A percentile compares a stretch with the other conserved stretches of the same genome.
These are phyloP conservation scores for Austroboletus festivus DNA, from an alignment of 768 basidiomycete species.

Conservation along the genomic window DNA sequence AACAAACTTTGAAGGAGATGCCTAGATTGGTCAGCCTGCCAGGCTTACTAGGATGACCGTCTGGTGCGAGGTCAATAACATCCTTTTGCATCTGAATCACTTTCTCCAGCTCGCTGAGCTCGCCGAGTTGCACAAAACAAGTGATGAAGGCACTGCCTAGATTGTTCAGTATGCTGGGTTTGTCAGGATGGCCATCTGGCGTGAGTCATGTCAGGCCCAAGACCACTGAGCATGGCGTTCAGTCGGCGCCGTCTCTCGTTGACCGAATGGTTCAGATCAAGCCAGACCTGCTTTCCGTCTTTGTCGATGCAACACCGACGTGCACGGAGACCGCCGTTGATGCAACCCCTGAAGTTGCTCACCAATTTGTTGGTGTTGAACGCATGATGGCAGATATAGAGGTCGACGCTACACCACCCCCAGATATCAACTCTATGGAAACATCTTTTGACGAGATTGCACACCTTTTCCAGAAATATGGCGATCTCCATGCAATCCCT, in stretches of 20 bases:
- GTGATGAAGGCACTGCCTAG: too few relatives aligned
- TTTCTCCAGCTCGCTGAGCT: too few relatives aligned
- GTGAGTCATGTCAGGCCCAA: conserved; percentile 40
- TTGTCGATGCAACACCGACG: conserved; percentile 52
- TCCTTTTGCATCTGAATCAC: too few relatives aligned
- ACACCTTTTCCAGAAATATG: conserved; percentile 21
- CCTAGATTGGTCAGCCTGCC: too few relatives aligned
- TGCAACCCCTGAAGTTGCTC: conserved; percentile 35
- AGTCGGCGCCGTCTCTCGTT: conserved; percentile 36
- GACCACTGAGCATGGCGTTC: conserved; percentile 34
- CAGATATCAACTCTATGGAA: conserved; percentile 19
- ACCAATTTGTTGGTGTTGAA: conserved; percentile 32
- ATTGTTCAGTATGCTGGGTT: too few relatives aligned
- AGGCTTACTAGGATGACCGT: too few relatives aligned
- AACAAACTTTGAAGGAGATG: too few relatives aligned
- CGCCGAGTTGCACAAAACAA: too few relatives aligned
- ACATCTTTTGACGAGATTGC: conserved; percentile 23
- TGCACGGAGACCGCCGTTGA: conserved; percentile 45
- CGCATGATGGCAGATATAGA: conserved; percentile 28
- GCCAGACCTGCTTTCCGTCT: conserved; percentile 38
- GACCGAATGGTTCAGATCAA: conserved; percentile 39
- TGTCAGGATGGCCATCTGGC: too few relatives aligned
- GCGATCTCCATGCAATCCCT: conserved; percentile 32
- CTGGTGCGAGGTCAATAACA: too few relatives aligned
- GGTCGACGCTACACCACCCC: conserved; percentile 31